Percentiles rank a stretch among this genome's conserved stretches.
Evolutionary conservation across 768 basidiomycete species (phyloP).

Genomic region (Boletus speciosus): DNA sequence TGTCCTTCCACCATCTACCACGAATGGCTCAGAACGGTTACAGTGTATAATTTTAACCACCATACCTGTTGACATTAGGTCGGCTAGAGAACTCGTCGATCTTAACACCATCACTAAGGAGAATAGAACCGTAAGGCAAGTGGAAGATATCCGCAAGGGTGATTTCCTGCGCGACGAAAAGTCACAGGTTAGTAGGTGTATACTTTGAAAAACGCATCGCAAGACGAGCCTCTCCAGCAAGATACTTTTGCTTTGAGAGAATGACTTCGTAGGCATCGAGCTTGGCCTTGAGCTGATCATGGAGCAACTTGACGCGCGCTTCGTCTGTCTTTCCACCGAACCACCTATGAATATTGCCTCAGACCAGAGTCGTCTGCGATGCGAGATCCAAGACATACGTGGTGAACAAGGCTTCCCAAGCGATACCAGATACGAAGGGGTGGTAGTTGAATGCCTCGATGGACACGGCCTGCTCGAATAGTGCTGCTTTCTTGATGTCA

Average conservation of each 20-base stretch:
- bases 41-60: too few relatives aligned
- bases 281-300: slow-evolving; percentile 30
- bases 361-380: neutral
- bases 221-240: slow-evolving; percentile 33
- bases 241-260: slow-evolving; percentile 33
- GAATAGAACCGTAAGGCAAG: slow-evolving; percentile 14
- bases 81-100: slow-evolving; percentile 16
- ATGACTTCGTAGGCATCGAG: slow-evolving; percentile 34
- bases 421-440: slow-evolving; percentile 37
- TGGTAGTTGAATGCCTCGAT: slow-evolving; percentile 55
- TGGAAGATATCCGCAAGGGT: slow-evolving; percentile 23
- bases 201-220: neutral
- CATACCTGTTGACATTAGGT: slow-evolving; percentile 21
- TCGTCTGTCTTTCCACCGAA: slow-evolving; percentile 32
- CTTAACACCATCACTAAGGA: slow-evolving; percentile 2
- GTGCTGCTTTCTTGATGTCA: slow-evolving; percentile 34
- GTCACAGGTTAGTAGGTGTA: neutral
- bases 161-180: slow-evolving; percentile 3
- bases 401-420: slow-evolving; percentile 45
- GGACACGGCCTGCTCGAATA: slow-evolving; percentile 51
- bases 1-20: slow-evolving; percentile 48
- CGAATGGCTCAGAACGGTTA: neutral
- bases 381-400: slow-evolving; percentile 30
- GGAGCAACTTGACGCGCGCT: slow-evolving; percentile 23
- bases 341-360: neutral